Conservation (phyloP, 2,329 filamentous ascomycete genomes). For the Arthrobotrys iridis region DNA sequence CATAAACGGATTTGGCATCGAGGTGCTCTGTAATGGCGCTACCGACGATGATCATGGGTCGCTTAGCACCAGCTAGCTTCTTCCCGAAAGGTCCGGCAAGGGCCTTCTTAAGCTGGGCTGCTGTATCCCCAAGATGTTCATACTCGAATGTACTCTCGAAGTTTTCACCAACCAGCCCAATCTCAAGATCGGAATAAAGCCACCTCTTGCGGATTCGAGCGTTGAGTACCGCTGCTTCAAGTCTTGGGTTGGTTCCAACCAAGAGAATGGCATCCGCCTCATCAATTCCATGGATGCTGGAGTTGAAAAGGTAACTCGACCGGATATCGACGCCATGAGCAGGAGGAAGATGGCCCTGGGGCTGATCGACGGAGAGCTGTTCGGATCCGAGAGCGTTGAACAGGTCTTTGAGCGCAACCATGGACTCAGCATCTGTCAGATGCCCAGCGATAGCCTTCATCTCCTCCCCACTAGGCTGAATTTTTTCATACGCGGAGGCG, state of each 20-base stretch:
- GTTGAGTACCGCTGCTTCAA: constrained; percentile 94
- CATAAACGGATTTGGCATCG: constrained; percentile 92
- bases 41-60: constrained; percentile 95
- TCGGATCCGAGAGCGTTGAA: constrained; percentile 97
- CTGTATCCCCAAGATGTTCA: constrained; percentile 84
- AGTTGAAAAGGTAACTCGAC: constrained; percentile 97
- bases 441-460: constrained; percentile 95
- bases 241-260: constrained; percentile 91
- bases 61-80: constrained; percentile 86
- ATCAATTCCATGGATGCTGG: constrained; percentile 90
- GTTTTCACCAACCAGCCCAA: constrained; percentile 87
- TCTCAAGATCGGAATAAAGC: constrained; percentile 91
- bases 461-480: constrained; percentile 87
- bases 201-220: constrained; percentile 98
- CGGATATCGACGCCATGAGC: constrained; percentile 93
- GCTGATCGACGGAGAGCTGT: constrained; percentile 91
- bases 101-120: constrained; percentile 82
- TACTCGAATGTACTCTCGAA: constrained; percentile 97
- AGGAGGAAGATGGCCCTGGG: constrained; percentile 81
- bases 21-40: constrained; percentile 89
- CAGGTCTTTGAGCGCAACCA: constrained; percentile 96
- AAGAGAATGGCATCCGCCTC: constrained; percentile 92
- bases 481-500: constrained; percentile 77
- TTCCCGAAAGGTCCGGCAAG: constrained; percentile 89
- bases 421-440: constrained; percentile 87